Conservation (phyloP, 148 eudicot genomes). For the Limonium bicolor region DNA sequence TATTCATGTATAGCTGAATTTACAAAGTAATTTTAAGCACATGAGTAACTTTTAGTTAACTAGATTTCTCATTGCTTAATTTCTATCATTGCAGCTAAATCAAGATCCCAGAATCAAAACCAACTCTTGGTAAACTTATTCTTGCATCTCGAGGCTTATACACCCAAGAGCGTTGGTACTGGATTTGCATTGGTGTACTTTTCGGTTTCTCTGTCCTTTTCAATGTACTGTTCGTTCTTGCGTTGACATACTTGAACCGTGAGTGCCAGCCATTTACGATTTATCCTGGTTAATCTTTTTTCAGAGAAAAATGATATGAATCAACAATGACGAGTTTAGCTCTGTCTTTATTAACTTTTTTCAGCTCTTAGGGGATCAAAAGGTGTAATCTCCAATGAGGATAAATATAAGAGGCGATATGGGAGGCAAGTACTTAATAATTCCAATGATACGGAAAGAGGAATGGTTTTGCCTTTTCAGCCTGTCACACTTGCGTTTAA, state of each 20-base stretch:
- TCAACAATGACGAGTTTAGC: not conserved
- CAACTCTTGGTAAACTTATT: conserved; percentile 55
- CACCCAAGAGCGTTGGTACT: conserved; percentile 43
- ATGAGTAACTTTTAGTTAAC: not conserved
- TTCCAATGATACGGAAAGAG: conserved; percentile 14
- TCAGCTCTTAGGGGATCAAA: conserved; percentile 51
- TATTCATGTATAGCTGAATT: no score
- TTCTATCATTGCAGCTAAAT: conserved; percentile 37
- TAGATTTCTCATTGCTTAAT: not conserved
- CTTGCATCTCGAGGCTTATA: conserved; percentile 53
- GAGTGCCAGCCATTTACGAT: conserved; percentile 10
- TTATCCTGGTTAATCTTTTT: not conserved
- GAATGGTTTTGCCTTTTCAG: conserved; percentile 56
- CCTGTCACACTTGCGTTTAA: conserved; percentile 51
- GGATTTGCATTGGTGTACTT: conserved; percentile 57
- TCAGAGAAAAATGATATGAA: no score
- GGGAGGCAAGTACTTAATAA: conserved; percentile 9
- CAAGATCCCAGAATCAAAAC: conserved; percentile 31
- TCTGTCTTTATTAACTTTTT: not conserved
- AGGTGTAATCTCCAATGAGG: conserved; percentile 18
- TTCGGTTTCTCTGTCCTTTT: conserved; percentile 49
- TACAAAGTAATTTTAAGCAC: no score
- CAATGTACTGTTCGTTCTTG: conserved; percentile 41
- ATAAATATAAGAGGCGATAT: conserved; percentile 11
- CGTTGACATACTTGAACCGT: conserved; percentile 48